A percentile compares a stretch with the other conserved stretches of the same genome.
phyloP scores from a whole-genome alignment of 768 basidiomycete species.

The Hydnum rufescens region DNA sequence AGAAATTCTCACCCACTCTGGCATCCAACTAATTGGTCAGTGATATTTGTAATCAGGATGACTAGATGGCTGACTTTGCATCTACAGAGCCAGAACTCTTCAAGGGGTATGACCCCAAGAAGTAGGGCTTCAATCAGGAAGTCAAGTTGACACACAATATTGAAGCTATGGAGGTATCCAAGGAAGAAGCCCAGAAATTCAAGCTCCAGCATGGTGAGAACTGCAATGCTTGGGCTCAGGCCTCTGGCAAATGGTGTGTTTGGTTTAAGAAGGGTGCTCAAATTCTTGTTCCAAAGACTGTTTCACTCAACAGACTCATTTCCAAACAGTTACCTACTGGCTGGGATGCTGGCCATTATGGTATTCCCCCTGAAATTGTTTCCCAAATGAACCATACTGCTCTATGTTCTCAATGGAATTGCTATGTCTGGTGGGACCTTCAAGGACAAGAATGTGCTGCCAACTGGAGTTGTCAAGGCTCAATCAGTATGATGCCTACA shows the following conservation, averaged over 20 bases:
- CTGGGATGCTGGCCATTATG: constrained; percentile 91
- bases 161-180: constrained; percentile 84
- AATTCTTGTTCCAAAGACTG: constrained; percentile 81
- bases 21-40: constrained; percentile 85
- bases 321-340: constrained; percentile 95
- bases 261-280: constrained; percentile 98
- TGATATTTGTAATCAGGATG: constrained; percentile 13
- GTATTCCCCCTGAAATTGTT: constrained; percentile 90
- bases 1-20: constrained; percentile 77
- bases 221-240: constrained; percentile 83
- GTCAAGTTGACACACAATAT: constrained; percentile 91
- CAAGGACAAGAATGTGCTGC: too few relatives aligned
- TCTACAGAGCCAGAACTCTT: constrained; percentile 82
- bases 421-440: too few relatives aligned
- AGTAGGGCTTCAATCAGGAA: constrained; percentile 95
- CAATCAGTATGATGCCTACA: too few relatives aligned
- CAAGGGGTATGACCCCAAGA: constrained; percentile 94
- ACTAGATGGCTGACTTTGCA: constrained; percentile 8
- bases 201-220: constrained; percentile 93
- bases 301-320: constrained; percentile 84
- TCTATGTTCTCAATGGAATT: too few relatives aligned
- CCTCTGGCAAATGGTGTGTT: constrained; percentile 90
- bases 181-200: constrained; percentile 84
- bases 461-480: constrained; percentile 82
- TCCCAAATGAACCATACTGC: constrained; percentile 83